Percentiles rank a stretch among this genome's conserved stretches.
Evolutionary conservation across 176 grass and related monocot species (phyloP).

Genomic region (Raddia distichophylla): DNA sequence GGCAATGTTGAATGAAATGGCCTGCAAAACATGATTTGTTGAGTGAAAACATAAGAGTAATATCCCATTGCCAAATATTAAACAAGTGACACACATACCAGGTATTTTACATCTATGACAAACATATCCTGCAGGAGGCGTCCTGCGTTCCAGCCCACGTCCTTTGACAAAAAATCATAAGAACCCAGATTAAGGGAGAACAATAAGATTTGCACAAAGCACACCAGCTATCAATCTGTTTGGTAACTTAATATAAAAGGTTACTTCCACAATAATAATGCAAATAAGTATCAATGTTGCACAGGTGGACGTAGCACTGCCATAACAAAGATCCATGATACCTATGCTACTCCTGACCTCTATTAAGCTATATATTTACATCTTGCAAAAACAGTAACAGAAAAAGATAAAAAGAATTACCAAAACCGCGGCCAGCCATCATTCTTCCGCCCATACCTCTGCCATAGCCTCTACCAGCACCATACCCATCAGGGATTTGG

Average conservation of each 20-base stretch:
- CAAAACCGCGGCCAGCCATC: constrained; percentile 84
- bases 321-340: neutral
- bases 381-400: constrained; percentile 9
- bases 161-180: constrained; percentile 61
- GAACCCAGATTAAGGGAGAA: neutral
- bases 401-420: constrained; percentile 56
- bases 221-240: neutral
- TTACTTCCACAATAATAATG: neutral
- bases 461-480: constrained; percentile 80
- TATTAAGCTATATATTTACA: neutral
- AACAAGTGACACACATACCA: constrained; percentile 59
- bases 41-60: constrained; percentile 26
- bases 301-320: constrained; percentile 2
- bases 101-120: constrained; percentile 97
- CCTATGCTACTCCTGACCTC: constrained; percentile 13
- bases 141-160: constrained; percentile 71
- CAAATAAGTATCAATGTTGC: constrained; percentile 13
- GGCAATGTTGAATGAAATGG: constrained; percentile 98
- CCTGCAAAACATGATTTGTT: constrained; percentile 52
- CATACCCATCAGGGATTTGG: constrained; percentile 81
- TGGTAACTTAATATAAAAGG: neutral
- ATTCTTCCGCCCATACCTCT: constrained; percentile 87
- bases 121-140: constrained; percentile 91
- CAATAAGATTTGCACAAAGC: neutral
- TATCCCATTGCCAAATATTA: constrained; percentile 18